Evolutionary conservation across 2,329 filamentous ascomycete genomes (phyloP).

Genomic region (Didymosphaeria variabile): DNA sequence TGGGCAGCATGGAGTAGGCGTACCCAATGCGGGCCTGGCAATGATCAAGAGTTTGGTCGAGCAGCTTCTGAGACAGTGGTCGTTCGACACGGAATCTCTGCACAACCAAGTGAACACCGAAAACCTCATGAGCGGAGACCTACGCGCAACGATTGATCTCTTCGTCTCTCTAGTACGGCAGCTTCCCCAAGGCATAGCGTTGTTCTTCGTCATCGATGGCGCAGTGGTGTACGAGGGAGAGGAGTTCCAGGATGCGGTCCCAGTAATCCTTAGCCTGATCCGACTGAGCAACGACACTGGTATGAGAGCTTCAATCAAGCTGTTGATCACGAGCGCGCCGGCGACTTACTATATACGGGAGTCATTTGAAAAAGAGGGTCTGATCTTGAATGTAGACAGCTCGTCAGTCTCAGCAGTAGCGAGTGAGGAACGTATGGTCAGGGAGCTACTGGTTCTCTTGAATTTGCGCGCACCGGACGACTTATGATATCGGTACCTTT

Average conservation of each 20-base stretch:
- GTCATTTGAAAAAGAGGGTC: conserved; percentile 12
- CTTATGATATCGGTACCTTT: too few species aligned
- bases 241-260: conserved; percentile 10
- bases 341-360: conserved; percentile 9
- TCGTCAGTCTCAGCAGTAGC: not conserved
- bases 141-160: conserved; percentile 1
- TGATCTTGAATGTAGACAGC: conserved; percentile 13
- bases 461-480: not conserved
- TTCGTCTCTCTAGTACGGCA: conserved; percentile 5
- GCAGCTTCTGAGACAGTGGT: conserved; percentile 15
- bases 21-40: not conserved
- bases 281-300: not conserved
- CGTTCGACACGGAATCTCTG: conserved; percentile 8
- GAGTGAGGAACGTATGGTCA: conserved; percentile 15
- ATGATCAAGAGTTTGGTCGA: conserved; percentile 18
- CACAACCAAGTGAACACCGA: not conserved
- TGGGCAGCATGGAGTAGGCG: conserved; percentile 9
- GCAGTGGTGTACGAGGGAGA: conserved; percentile 15
- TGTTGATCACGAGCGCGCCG: conserved; percentile 15
- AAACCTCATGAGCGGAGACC: conserved; percentile 1
- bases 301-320: conserved; percentile 7
- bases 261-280: conserved; percentile 2
- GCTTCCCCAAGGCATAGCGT: conserved; percentile 1
- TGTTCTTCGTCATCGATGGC: conserved; percentile 18
- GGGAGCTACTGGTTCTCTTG: not conserved